These are phyloP conservation scores for Botrytis byssoidea DNA, from an alignment of 2,329 filamentous ascomycete species.

Conservation along the genomic window DNA sequence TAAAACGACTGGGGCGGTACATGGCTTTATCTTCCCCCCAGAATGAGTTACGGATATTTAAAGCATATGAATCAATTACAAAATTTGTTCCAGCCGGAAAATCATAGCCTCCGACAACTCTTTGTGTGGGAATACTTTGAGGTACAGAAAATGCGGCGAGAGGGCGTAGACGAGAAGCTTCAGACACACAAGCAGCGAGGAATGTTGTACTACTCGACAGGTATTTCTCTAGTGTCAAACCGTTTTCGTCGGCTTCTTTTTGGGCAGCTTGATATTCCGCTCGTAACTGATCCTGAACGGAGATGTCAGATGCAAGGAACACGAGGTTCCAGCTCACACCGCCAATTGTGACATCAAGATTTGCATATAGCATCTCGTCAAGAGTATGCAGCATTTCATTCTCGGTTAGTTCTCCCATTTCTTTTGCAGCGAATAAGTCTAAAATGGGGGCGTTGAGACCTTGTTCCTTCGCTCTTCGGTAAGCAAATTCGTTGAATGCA, in stretches of 20 bases:
- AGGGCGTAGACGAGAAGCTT: conserved; percentile 36
- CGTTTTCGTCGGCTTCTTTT: conserved; percentile 5
- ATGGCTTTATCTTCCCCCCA: conserved; percentile 42
- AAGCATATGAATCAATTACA: conserved; percentile 45
- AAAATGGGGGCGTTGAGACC: conserved; percentile 9
- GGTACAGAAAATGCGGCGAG: conserved; percentile 43
- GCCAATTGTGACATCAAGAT: conserved; percentile 48
- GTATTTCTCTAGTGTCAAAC: conserved; percentile 30
- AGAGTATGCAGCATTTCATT: conserved; percentile 44
- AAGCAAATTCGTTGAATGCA: conserved; percentile 39
- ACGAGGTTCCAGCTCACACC: conserved; percentile 46
- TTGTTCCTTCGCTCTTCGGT: conserved; percentile 23
- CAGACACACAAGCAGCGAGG: conserved; percentile 42
- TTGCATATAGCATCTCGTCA: conserved; percentile 48
- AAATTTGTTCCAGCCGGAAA: conserved; percentile 44
- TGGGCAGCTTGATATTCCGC: background rate
- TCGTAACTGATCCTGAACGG: conserved; percentile 33
- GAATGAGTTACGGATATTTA: conserved; percentile 43
- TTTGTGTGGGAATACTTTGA: conserved; percentile 42
- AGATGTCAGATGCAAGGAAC: conserved; percentile 42
- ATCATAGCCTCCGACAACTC: conserved; percentile 39
- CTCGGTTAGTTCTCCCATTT: conserved; percentile 30
- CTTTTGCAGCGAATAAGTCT: conserved; percentile 28
- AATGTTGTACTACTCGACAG: conserved; percentile 32
- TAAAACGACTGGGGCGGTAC: conserved; percentile 41